These are phyloP conservation scores for Aspergillus eucalypticola DNA, from an alignment of 2,329 filamentous ascomycete genomes.

Conservation along the genomic window DNA sequence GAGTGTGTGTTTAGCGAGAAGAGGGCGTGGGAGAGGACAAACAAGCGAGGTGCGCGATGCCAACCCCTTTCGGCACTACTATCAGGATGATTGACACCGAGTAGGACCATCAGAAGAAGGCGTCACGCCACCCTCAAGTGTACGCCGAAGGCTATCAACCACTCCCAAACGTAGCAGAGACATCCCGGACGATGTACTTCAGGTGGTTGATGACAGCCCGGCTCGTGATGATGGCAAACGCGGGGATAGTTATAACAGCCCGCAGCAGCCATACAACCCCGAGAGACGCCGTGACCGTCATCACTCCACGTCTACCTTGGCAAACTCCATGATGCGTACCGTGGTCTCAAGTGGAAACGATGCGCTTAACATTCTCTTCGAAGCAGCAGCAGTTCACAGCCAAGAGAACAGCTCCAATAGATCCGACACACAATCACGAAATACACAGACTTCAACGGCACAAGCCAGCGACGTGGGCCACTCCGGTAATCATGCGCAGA, in stretches of 20 bases:
- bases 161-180: neutral
- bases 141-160: slow-evolving; percentile 12
- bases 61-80: neutral
- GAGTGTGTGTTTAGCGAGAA: slow-evolving; percentile 52
- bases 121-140: slow-evolving; percentile 1
- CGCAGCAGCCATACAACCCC: slow-evolving; percentile 6
- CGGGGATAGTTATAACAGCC: neutral
- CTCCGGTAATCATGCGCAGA: slow-evolving; percentile 21
- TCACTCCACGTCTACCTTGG: slow-evolving; percentile 32
- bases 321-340: slow-evolving; percentile 43
- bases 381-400: slow-evolving; percentile 48
- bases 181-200: neutral
- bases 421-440: slow-evolving; percentile 26
- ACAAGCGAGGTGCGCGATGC: slow-evolving; percentile 32
- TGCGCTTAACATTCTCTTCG: slow-evolving; percentile 55
- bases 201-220: slow-evolving; percentile 6
- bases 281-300: slow-evolving; percentile 20
- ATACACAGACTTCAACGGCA: slow-evolving; percentile 20
- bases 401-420: slow-evolving; percentile 39
- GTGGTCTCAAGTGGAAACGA: slow-evolving; percentile 57
- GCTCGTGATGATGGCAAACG: slow-evolving; percentile 1
- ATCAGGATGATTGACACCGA: neutral
- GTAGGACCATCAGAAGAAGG: slow-evolving; percentile 18
- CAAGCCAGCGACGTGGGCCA: slow-evolving; percentile 14
- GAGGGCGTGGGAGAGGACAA: slow-evolving; percentile 43